Base-by-base conservation (phyloP, 2,329 filamentous ascomycete genomes). In the Penicillium glabrum region DNA sequence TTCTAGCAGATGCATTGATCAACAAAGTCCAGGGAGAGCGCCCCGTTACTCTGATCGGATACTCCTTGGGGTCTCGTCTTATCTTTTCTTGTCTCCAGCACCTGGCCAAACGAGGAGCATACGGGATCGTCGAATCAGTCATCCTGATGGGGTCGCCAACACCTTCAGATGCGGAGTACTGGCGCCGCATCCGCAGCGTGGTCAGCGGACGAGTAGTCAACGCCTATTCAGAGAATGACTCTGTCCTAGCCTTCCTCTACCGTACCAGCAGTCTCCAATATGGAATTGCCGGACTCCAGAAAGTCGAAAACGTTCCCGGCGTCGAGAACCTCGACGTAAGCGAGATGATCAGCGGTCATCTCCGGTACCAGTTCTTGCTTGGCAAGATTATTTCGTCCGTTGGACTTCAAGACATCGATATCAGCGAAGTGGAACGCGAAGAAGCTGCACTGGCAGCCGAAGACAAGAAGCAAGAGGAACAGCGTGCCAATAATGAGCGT, bases 221-320 rank as follows among this genome's bases (percentile, higher is more conserved):
- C 65, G 91, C 93, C 9, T 96, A 89, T 75, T 93, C 90, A 1
- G 86, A 88, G 51, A 93, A 95, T 58, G 93, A 97, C 73, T 90
- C 91, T 67, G 86, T 97, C 31, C 85, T 97, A 1, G 92, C 86
- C 1, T 93, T 96, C 70, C 79, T 96, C 19, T 96, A 97, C 72
- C 86, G 93, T 45, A 88, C 91, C 2, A 91, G 89, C 41, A 92
- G 88, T 57, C 83, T 96, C 27, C 89, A 95, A 61, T 83, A 90
- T 41, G 93, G 93, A 3, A 85, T 96, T 43, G 92, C 92, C 0
- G 93, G 93, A 0, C 78, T 98, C 1, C 89, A 96, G 70, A 81
- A 86, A 31, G 84, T 96, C 24, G 75, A 86, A 56, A 83, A 69
- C 14, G 69, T 80, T 2, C 63, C 70, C 0, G 74, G 75, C 0